Conservation (phyloP, 306 rosid genomes). For the Inga oerstediana region DNA sequence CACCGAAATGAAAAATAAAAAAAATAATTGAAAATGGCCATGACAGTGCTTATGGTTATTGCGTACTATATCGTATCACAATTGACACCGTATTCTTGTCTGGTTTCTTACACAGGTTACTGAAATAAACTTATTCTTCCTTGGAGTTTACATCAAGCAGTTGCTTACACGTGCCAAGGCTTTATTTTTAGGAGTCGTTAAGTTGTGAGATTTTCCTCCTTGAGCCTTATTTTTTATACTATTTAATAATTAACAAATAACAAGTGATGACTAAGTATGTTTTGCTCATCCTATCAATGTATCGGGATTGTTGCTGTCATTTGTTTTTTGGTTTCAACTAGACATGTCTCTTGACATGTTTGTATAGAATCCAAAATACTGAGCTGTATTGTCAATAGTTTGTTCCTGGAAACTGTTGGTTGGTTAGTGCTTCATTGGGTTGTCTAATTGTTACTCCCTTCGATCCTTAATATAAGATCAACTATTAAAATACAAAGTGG, state of each 20-base stretch:
- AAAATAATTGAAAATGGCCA: slow-evolving; percentile 10
- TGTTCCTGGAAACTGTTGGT: slow-evolving; percentile 6
- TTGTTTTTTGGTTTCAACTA: background rate
- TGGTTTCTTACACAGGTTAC: slow-evolving; percentile 13
- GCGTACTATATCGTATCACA: background rate
- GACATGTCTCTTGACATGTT: background rate
- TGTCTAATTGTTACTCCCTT: background rate
- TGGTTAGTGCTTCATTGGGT: background rate
- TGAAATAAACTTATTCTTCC: slow-evolving; percentile 16
- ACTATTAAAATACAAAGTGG: too few species aligned
- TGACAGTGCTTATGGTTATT: slow-evolving; percentile 8
- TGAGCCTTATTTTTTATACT: background rate
- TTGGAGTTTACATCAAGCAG: slow-evolving; percentile 7
- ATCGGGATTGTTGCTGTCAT: background rate
- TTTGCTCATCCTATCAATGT: background rate
- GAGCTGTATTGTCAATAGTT: background rate
- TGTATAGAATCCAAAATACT: background rate
- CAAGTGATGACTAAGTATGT: background rate
- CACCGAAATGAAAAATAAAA: background rate
- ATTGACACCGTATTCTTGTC: slow-evolving; percentile 9
- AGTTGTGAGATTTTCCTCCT: slow-evolving; percentile 15
- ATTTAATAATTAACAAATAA: background rate
- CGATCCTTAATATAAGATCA: too few species aligned
- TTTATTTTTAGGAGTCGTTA: background rate
- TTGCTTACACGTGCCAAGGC: slow-evolving; percentile 20